Evolutionary conservation across 257 asterid genomes (phyloP).

Genomic region (Fraxinus quadrangulata): DNA sequence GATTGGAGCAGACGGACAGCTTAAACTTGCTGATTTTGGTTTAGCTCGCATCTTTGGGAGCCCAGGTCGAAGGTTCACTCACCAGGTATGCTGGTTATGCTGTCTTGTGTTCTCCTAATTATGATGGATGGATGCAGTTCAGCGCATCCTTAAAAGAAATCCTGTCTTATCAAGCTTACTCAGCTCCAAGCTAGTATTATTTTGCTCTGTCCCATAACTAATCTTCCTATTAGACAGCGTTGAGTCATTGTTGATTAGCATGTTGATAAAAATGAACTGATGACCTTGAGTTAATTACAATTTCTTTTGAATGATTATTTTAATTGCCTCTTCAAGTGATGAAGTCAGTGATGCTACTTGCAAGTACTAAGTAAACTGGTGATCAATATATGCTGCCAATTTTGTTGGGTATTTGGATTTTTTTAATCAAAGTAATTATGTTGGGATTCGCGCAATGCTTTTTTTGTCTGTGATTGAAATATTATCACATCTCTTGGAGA

Average conservation of each 20-base stretch:
- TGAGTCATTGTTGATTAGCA: not conserved
- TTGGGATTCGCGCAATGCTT: not conserved
- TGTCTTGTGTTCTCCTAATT: conserved; percentile 19
- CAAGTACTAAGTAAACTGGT: not conserved
- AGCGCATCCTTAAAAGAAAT: not conserved
- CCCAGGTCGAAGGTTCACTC: conserved; percentile 94
- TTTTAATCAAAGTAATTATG: not conserved
- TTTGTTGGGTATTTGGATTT: not conserved
- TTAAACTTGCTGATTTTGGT: conserved; percentile 96
- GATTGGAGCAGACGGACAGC: conserved; percentile 89
- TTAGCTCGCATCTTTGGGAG: conserved; percentile 96
- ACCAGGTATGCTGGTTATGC: conserved; percentile 84
- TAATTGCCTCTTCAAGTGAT: not conserved
- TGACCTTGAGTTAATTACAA: not conserved
- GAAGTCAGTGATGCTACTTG: not conserved
- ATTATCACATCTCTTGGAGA: not conserved
- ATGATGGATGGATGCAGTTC: not conserved
- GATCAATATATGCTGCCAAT: not conserved
- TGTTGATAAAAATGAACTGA: not conserved
- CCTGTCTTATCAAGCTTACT: not conserved
- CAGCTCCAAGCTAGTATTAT: not conserved
- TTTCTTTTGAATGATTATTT: not conserved
- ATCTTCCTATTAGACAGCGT: not conserved
- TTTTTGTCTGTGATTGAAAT: not conserved
- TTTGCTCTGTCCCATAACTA: not conserved